A percentile compares a stretch with the other conserved stretches of the same genome.
These are phyloP conservation scores for Globisporangium paddicum DNA, from an alignment of 352 stramenopile species.

Conservation along the genomic window DNA sequence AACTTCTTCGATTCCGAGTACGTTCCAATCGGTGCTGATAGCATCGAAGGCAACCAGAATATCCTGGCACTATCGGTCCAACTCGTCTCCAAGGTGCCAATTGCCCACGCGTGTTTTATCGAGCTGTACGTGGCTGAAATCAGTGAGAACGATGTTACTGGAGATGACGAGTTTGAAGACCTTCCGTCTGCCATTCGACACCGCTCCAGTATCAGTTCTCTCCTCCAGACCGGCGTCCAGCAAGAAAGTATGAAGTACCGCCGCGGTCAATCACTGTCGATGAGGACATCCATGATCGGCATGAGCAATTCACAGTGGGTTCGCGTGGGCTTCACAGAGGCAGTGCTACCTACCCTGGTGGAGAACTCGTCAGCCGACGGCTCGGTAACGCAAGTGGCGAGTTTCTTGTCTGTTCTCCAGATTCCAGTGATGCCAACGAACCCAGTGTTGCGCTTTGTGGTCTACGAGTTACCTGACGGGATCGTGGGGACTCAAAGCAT, in stretches of 20 bases:
- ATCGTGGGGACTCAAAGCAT: conserved; percentile 12
- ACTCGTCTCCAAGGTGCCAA: conserved; percentile 50
- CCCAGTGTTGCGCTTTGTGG: conserved; percentile 70
- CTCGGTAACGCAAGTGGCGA: conserved; percentile 37
- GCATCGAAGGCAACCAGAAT: conserved; percentile 55
- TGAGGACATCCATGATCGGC: conserved; percentile 31
- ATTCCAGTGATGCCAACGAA: conserved; percentile 63
- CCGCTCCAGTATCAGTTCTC: conserved; percentile 65
- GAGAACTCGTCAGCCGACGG: conserved; percentile 11
- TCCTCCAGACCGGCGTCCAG: conserved; percentile 68
- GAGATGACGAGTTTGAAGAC: conserved; percentile 51
- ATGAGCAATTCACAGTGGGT: conserved; percentile 41
- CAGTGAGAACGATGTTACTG: conserved; percentile 42
- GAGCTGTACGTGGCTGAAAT: conserved; percentile 73
- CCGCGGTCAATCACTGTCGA: conserved; percentile 42
- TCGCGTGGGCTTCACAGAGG: conserved; percentile 74
- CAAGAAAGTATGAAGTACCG: conserved; percentile 57
- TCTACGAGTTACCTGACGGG: conserved; percentile 74
- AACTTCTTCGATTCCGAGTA: conserved; percentile 76
- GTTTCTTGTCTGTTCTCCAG: conserved; percentile 77
- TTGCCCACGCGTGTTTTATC: conserved; percentile 69
- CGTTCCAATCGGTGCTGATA: conserved; percentile 52
- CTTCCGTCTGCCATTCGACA: conserved; percentile 34
- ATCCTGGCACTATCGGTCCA: conserved; percentile 75
- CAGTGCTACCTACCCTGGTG: conserved; percentile 60